A percentile compares a stretch with the other conserved stretches of the same genome.
Conservation (phyloP, 2,329 filamentous ascomycete species). For the Aspergillus terreus region DNA sequence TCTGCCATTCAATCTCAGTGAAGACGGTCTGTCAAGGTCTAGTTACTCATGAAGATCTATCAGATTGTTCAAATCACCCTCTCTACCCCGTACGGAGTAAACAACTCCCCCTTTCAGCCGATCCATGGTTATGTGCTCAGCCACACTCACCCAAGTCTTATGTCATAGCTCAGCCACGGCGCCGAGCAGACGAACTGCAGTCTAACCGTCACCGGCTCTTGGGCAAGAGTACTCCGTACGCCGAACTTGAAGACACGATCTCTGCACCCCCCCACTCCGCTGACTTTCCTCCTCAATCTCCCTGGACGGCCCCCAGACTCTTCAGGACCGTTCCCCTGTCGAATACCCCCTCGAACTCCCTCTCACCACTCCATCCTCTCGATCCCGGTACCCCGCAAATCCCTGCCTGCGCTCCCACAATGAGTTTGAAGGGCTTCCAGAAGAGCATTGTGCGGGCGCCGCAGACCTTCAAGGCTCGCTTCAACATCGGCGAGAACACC, state of each 20-base stretch:
- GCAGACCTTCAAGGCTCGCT: conserved; percentile 84
- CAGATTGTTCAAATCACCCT: background rate
- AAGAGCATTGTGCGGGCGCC: conserved; percentile 88
- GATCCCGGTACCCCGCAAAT: background rate
- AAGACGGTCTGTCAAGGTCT: too few species aligned
- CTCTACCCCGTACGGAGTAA: too few species aligned
- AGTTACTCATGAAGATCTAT: background rate
- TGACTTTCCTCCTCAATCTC: background rate
- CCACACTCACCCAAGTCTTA: conserved; percentile 7
- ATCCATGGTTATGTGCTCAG: background rate
- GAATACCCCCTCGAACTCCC: background rate
- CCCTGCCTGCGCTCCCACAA: conserved; percentile 36
- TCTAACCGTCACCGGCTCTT: conserved; percentile 21
- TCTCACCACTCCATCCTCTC: background rate
- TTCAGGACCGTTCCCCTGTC: background rate
- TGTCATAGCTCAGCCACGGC: conserved; percentile 25
- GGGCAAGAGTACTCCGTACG: background rate
- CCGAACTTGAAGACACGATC: conserved; percentile 4
- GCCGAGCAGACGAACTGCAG: conserved; percentile 15
- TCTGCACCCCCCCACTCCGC: conserved; percentile 4
- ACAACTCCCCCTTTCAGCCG: too few species aligned
- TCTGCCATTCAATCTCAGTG: too few species aligned
- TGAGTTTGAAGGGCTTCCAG: conserved; percentile 97
- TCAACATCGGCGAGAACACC: conserved; percentile 93
- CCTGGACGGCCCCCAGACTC: background rate